These are phyloP conservation scores for Sambucus nigra DNA, from an alignment of 129 eudicot species.

Conservation along the genomic window DNA sequence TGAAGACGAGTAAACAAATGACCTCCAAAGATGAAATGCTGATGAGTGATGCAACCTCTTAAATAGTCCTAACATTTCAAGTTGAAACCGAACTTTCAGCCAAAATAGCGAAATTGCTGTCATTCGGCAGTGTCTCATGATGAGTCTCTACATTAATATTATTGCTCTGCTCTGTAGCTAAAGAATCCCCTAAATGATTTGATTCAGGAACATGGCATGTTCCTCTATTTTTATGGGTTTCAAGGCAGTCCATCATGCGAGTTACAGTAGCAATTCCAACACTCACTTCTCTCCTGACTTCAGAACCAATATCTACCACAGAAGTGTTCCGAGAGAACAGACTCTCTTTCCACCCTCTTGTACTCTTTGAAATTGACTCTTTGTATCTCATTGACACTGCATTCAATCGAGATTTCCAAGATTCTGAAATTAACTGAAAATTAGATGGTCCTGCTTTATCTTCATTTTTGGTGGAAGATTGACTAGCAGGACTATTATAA, in stretches of 20 bases:
- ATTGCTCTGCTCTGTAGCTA: too few relatives aligned
- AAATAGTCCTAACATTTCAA: too few relatives aligned
- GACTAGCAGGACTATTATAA: constrained; percentile 55
- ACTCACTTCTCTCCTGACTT: constrained; percentile 45
- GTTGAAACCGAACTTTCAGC: too few relatives aligned
- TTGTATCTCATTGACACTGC: constrained; percentile 80
- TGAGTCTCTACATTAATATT: too few relatives aligned
- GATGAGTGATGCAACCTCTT: too few relatives aligned
- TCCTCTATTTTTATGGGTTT: constrained; percentile 30
- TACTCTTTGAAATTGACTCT: constrained; percentile 84
- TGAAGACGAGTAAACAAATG: too few relatives aligned
- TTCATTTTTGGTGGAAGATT: constrained; percentile 48
- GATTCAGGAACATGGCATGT: too few relatives aligned
- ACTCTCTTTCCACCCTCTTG: constrained; percentile 91
- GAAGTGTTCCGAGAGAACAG: constrained; percentile 64
- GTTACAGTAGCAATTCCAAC: constrained; percentile 52
- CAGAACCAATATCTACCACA: constrained; percentile 37
- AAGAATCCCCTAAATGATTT: too few relatives aligned
- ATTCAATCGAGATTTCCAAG: constrained; percentile 65
- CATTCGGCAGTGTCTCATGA: too few relatives aligned
- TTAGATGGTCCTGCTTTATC: constrained; percentile 91
- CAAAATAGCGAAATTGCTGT: too few relatives aligned
- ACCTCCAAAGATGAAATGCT: too few relatives aligned
- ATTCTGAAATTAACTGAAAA: constrained; percentile 68
- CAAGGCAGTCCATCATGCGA: constrained; percentile 71